Base-by-base conservation (phyloP, 768 basidiomycete species). In the Xerocomellus intermedius region DNA sequence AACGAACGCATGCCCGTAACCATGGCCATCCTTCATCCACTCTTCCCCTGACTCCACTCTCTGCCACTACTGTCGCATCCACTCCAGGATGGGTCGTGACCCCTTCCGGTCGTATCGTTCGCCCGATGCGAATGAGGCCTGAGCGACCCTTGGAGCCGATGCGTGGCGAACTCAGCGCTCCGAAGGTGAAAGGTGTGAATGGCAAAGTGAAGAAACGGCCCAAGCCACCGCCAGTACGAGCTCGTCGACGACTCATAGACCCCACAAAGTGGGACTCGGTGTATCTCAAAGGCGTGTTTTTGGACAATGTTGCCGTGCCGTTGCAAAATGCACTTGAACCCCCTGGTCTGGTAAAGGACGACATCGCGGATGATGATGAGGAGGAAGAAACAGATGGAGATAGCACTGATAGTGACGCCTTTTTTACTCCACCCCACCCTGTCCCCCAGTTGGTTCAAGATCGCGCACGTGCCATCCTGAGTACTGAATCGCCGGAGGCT, bases 81-180 rank as follows among this genome's bases (percentile, higher is more conserved):
- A 63, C 65, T 14, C 81, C 79, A 7, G 86, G 85, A 8, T 94
- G 92, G 92, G 80, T 79, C 48, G 80, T 83, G 41, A 89, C 88
- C 0, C 70, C 83, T 3, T 78, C 85, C 4, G 85, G 86, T 0
- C 79, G 87, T 12, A 72, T 90, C 16, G 74, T 91, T 7, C 76
- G 79, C 4, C 85, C 87, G 2, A 73, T 89, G 59, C 79, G 82
- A 38, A 89, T 90, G 81, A 79, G 89, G 5, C 91, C 92, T 4
- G 70, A 65, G 9, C 79, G 77, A 38, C 89, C 90, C 3, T 69
- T 94, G 14, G 69, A 66, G 7, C 68, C 67, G 9, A 57, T 61
- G 3, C 47, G 39, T 1, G 46, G 33, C 39, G 60, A 56, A 16
- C 48, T 50, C 12, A 22, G 32, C 14, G 21, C 52, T 13, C 58